phyloP scores from a whole-genome alignment of 345 rosid species.

The Gynandropsis gynandra region DNA sequence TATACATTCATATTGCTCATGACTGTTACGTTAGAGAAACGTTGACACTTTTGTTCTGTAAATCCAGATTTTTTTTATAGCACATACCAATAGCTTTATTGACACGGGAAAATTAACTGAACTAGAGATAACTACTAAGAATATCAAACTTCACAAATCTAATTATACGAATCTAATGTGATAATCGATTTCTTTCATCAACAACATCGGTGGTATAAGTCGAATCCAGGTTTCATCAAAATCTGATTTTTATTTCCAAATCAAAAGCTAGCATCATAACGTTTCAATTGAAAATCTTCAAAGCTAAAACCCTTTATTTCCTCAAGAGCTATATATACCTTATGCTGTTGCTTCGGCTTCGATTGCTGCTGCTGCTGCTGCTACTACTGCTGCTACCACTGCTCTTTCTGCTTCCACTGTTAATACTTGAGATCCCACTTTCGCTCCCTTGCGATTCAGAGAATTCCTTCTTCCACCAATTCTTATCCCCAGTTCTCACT shows the following conservation, averaged over 20 bases:
- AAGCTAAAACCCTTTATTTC: slow-evolving; percentile 9
- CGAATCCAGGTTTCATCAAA: too few relatives aligned
- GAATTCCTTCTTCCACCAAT: slow-evolving; percentile 62
- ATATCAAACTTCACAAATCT: not conserved
- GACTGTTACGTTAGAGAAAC: too few relatives aligned
- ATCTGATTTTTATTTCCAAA: not conserved
- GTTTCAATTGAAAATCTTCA: too few relatives aligned
- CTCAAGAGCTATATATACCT: slow-evolving; percentile 28
- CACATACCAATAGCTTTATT: not conserved
- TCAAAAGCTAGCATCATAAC: too few relatives aligned
- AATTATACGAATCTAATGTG: not conserved
- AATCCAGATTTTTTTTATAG: not conserved
- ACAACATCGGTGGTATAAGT: too few relatives aligned
- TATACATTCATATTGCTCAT: too few relatives aligned
- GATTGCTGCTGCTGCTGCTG: slow-evolving; percentile 32
- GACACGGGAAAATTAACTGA: not conserved
- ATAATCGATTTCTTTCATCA: slow-evolving; percentile 1
- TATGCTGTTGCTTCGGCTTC: slow-evolving; percentile 24
- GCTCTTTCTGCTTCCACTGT: slow-evolving; percentile 41
- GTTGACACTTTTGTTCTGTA: too few relatives aligned
- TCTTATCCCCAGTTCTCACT: slow-evolving; percentile 35
- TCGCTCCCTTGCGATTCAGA: slow-evolving; percentile 34
- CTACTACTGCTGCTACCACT: slow-evolving; percentile 38
- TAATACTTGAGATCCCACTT: slow-evolving; percentile 30
- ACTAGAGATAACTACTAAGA: not conserved